Percentiles rank a stretch among this genome's conserved stretches.
Evolutionary conservation across 169 alveolate species (phyloP).

Genomic region (Plasmodium reichenowi): DNA sequence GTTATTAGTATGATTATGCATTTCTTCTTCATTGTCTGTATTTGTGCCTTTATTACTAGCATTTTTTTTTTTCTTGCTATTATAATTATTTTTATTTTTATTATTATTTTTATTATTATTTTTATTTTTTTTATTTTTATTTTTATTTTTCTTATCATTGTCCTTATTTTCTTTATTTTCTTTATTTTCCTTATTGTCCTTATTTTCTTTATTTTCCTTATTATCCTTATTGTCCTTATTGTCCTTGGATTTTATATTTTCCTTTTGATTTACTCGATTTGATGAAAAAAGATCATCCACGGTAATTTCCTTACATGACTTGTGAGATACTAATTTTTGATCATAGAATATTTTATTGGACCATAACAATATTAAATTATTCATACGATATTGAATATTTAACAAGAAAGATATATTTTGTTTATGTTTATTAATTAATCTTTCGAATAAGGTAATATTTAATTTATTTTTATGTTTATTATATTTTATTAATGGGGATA

Average conservation of each 20-base stretch:
- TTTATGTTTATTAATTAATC: slow-evolving; percentile 47
- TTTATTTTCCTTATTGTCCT: background rate
- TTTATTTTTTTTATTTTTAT: slow-evolving; percentile 7
- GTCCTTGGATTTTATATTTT: background rate
- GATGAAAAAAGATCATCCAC: slow-evolving; percentile 2
- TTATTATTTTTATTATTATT: background rate
- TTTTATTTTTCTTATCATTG: no score
- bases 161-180: background rate
- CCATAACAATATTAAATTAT: slow-evolving; percentile 47
- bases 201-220: background rate
- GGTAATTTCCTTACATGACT: slow-evolving; percentile 30
- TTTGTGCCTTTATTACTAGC: background rate
- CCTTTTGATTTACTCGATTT: background rate
- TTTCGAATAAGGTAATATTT: slow-evolving; percentile 56
- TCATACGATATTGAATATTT: slow-evolving; percentile 76
- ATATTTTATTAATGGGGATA: slow-evolving; percentile 62
- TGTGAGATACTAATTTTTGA: slow-evolving; percentile 38
- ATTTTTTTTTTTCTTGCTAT: slow-evolving; percentile 5
- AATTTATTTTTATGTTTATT: slow-evolving; percentile 27
- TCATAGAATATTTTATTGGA: slow-evolving; percentile 60
- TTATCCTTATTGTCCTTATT: background rate
- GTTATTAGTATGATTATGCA: background rate
- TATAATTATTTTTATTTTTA: background rate
- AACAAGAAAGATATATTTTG: slow-evolving; percentile 27
- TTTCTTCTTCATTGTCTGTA: background rate